Evolutionary conservation across 371 early-diverging fungal species (phyloP).

Genomic region (Haplosporangium sp.): DNA sequence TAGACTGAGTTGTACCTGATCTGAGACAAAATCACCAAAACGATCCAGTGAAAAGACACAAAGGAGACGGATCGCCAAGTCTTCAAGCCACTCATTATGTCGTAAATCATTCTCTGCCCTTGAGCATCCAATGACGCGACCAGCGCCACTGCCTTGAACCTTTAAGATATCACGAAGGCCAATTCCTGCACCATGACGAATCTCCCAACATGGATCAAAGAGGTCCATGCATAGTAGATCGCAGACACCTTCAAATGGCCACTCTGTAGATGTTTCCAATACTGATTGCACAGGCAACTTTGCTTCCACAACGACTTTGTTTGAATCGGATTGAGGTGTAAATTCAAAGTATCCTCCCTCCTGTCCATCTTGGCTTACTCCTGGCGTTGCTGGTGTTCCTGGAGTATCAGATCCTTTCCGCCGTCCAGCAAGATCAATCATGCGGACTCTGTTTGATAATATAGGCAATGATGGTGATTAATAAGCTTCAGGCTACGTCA

Average conservation of each 20-base stretch:
- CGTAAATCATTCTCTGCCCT: conserved; percentile 69
- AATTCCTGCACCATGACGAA: conserved; percentile 96
- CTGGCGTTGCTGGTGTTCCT: conserved; percentile 60
- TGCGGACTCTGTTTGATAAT: conserved; percentile 45
- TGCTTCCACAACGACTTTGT: conserved; percentile 81
- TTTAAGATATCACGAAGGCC: conserved; percentile 92
- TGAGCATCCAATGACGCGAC: conserved; percentile 67
- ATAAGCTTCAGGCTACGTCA: not conserved
- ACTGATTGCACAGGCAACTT: conserved; percentile 63
- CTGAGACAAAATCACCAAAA: conserved; percentile 97
- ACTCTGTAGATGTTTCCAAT: conserved; percentile 71
- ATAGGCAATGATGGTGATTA: not conserved
- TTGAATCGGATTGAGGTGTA: conserved; percentile 77
- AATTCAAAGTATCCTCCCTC: conserved; percentile 65
- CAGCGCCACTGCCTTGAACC: conserved; percentile 88
- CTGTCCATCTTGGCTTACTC: conserved; percentile 60
- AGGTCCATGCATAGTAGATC: conserved; percentile 92
- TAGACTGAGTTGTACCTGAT: conserved; percentile 63
- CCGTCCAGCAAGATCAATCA: conserved; percentile 55
- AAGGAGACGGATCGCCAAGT: conserved; percentile 87
- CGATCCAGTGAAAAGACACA: conserved; percentile 96
- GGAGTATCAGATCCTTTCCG: conserved; percentile 53
- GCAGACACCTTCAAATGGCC: conserved; percentile 94
- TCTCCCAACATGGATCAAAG: conserved; percentile 94
- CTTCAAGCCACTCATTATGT: conserved; percentile 88